Conservation (phyloP, 306 rosid species). For the Alnus glutinosa region DNA sequence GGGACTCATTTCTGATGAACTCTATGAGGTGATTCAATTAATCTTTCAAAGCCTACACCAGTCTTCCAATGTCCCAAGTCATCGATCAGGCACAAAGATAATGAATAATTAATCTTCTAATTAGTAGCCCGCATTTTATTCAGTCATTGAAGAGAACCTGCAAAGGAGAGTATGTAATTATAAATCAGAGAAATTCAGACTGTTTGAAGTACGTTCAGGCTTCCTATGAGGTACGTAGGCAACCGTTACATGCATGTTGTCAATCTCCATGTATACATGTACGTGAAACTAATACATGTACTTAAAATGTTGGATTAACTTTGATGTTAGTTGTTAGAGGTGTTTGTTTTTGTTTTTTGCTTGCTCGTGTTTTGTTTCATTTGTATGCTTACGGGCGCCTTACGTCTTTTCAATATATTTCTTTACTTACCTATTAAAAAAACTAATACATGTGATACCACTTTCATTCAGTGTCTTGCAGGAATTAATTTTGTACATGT, state of each 20-base stretch:
- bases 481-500: conserved; percentile 26
- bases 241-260: background rate
- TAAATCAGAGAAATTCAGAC: conserved; percentile 30
- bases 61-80: background rate
- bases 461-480: conserved; percentile 42
- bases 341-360: too few species aligned
- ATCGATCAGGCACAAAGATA: background rate
- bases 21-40: conserved; percentile 42
- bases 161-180: conserved; percentile 35
- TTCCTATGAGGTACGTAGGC: conserved; percentile 27
- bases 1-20: conserved; percentile 67
- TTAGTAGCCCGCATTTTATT: background rate
- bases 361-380: too few species aligned
- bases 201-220: conserved; percentile 37
- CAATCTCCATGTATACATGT: too few species aligned
- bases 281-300: background rate
- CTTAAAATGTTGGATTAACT: too few species aligned
- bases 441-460: too few species aligned
- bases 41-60: background rate
- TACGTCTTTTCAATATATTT: too few species aligned
- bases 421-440: too few species aligned
- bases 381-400: too few species aligned
- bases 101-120: background rate
- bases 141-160: conserved; percentile 57
- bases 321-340: too few species aligned